Evolutionary conservation across 164 flowering plant genomes (phyloP).

Genomic region (Vitis rupestris): DNA sequence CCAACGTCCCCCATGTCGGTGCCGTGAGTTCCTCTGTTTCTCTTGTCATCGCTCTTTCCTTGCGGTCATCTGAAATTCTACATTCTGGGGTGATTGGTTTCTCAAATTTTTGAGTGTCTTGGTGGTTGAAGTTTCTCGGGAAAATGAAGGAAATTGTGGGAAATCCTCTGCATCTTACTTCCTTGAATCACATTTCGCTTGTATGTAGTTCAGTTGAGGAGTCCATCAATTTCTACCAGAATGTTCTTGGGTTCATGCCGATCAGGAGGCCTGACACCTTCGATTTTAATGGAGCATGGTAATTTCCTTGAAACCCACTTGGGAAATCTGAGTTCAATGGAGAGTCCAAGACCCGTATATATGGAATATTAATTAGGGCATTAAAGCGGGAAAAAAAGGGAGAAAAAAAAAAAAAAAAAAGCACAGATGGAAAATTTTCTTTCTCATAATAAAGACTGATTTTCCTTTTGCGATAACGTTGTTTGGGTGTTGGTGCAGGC

Average conservation of each 20-base stretch:
- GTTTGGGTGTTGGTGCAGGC: slow-evolving; percentile 30
- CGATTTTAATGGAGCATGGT: slow-evolving; percentile 86
- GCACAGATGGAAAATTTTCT: background rate
- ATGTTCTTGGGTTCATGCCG: slow-evolving; percentile 72
- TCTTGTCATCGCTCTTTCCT: no score
- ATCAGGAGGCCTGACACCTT: slow-evolving; percentile 77
- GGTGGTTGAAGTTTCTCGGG: background rate
- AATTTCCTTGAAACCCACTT: slow-evolving; percentile 5
- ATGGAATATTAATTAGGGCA: no score
- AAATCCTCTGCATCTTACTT: slow-evolving; percentile 56
- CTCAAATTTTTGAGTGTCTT: no score
- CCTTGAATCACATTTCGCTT: slow-evolving; percentile 76
- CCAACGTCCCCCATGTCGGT: no score
- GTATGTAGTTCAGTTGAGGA: slow-evolving; percentile 63
- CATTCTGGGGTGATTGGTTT: no score
- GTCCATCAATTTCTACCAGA: slow-evolving; percentile 58
- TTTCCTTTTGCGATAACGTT: background rate
- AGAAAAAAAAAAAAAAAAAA: no score
- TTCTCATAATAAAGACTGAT: background rate
- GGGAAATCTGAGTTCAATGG: no score
- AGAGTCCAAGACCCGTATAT: no score
- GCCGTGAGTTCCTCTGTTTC: no score
- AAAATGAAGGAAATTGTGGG: slow-evolving; percentile 35
- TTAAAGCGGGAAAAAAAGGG: background rate
- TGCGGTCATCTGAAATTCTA: no score